Conservation (phyloP, 2,329 filamentous ascomycete species). For the Nemania bipapillata region DNA sequence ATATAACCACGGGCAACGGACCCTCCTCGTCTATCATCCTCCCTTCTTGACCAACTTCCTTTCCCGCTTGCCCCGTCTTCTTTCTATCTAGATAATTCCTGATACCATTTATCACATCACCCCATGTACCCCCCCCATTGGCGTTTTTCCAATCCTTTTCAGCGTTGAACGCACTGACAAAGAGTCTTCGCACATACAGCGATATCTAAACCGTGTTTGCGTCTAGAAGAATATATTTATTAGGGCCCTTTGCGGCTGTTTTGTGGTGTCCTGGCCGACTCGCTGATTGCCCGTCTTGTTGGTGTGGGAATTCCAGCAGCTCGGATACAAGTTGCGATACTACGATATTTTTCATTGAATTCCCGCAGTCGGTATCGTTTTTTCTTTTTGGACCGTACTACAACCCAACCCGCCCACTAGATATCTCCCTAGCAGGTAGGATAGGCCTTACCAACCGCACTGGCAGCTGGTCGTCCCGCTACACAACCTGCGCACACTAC, state of each 20-base stretch:
- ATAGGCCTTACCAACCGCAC: neutral
- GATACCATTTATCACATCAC: slow-evolving; percentile 21
- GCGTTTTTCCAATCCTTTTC: slow-evolving; percentile 20
- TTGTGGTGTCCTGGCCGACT: slow-evolving; percentile 27
- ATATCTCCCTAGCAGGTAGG: too few relatives aligned
- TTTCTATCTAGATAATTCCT: slow-evolving; percentile 10
- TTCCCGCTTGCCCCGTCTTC: slow-evolving; percentile 19
- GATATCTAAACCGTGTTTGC: too few relatives aligned
- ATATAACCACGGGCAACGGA: slow-evolving; percentile 41
- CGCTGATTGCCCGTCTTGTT: slow-evolving; percentile 23
- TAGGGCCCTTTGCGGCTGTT: slow-evolving; percentile 32
- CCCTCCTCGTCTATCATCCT: slow-evolving; percentile 37
- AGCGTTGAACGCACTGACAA: slow-evolving; percentile 28
- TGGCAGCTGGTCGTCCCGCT: slow-evolving; percentile 17
- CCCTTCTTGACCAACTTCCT: slow-evolving; percentile 32
- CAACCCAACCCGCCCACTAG: slow-evolving; percentile 29
- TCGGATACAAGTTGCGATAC: slow-evolving; percentile 44
- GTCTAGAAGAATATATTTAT: slow-evolving; percentile 23
- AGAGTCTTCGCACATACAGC: slow-evolving; percentile 27
- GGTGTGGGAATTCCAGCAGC: slow-evolving; percentile 39
- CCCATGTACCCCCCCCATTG: slow-evolving; percentile 18
- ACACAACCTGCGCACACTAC: slow-evolving; percentile 5
- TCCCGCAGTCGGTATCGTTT: slow-evolving; percentile 23
- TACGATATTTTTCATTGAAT: slow-evolving; percentile 36
- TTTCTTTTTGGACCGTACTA: slow-evolving; percentile 33